These are phyloP conservation scores for Porpolomopsis calyptriformis DNA, from an alignment of 768 basidiomycete species.

Conservation along the genomic window DNA sequence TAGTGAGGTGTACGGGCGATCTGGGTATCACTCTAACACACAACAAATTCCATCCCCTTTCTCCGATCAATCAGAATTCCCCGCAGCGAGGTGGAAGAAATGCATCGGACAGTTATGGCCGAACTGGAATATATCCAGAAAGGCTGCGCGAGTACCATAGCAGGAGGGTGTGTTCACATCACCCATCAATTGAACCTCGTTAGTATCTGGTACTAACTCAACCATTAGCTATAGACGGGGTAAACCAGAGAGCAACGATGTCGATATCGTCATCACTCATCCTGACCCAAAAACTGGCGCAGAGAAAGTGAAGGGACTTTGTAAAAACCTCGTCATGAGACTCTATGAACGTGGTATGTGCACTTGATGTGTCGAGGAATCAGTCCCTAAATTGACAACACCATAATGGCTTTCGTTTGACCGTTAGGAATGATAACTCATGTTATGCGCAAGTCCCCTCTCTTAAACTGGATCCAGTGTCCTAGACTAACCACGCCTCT, in stretches of 20 bases:
- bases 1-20: too few species aligned
- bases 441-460: slow-evolving; percentile 57
- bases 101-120: slow-evolving; percentile 54
- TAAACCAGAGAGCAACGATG: slow-evolving; percentile 71
- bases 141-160: slow-evolving; percentile 66
- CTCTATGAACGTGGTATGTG: slow-evolving; percentile 51
- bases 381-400: too few species aligned
- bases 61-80: slow-evolving; percentile 34
- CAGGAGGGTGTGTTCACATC: slow-evolving; percentile 55
- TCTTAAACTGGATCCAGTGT: background rate
- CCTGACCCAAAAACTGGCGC: slow-evolving; percentile 33
- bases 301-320: slow-evolving; percentile 48
- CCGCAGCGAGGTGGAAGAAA: slow-evolving; percentile 67
- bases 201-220: background rate
- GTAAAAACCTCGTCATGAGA: slow-evolving; percentile 44
- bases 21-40: too few species aligned
- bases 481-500: background rate
- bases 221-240: slow-evolving; percentile 68
- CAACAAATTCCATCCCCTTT: too few species aligned
- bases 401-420: background rate
- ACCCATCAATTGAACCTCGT: background rate
- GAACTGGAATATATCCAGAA: slow-evolving; percentile 52
- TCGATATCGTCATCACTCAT: slow-evolving; percentile 85
- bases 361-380: too few species aligned
- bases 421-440: slow-evolving; percentile 61